Evolutionary conservation across 73 alveolate genomes (phyloP).

Genomic region (Tetrahymena elliotti): DNA sequence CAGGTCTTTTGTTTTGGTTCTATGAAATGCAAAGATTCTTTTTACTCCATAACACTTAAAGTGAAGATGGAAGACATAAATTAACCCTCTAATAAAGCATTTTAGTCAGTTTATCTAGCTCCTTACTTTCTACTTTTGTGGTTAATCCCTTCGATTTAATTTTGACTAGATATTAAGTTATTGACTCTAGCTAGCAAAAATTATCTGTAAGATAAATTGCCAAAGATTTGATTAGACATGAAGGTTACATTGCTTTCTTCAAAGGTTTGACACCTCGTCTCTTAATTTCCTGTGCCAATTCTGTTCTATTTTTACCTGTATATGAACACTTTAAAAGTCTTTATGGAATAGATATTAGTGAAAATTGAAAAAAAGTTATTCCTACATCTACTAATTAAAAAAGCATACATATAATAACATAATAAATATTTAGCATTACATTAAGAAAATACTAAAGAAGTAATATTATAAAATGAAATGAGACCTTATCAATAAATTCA

Average conservation of each 20-base stretch:
- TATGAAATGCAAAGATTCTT: slow-evolving; percentile 27
- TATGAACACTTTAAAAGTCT: slow-evolving; percentile 28
- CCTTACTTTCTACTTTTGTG: slow-evolving; percentile 12
- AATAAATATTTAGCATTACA: not conserved
- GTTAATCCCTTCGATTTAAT: slow-evolving; percentile 34
- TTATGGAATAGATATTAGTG: slow-evolving; percentile 33
- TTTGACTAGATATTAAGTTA: slow-evolving; percentile 29
- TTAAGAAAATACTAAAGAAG: too few relatives aligned
- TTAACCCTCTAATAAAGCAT: slow-evolving; percentile 7
- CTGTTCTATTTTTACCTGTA: slow-evolving; percentile 28
- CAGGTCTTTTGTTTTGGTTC: slow-evolving; percentile 32
- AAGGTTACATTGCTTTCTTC: slow-evolving; percentile 26
- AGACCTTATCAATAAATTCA: too few relatives aligned
- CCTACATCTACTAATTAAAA: not conserved
- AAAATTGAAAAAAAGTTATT: not conserved
- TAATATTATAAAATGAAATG: too few relatives aligned
- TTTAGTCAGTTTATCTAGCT: slow-evolving; percentile 3
- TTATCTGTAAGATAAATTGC: not conserved
- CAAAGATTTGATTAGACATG: not conserved
- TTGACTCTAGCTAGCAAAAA: slow-evolving; percentile 10
- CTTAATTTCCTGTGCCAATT: slow-evolving; percentile 1
- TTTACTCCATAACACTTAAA: slow-evolving; percentile 1
- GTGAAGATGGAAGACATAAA: not conserved
- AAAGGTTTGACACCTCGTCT: slow-evolving; percentile 29
- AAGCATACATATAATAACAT: not conserved